These are phyloP conservation scores for Solanum clarkiae DNA, from an alignment of 257 asterid species.

Conservation along the genomic window DNA sequence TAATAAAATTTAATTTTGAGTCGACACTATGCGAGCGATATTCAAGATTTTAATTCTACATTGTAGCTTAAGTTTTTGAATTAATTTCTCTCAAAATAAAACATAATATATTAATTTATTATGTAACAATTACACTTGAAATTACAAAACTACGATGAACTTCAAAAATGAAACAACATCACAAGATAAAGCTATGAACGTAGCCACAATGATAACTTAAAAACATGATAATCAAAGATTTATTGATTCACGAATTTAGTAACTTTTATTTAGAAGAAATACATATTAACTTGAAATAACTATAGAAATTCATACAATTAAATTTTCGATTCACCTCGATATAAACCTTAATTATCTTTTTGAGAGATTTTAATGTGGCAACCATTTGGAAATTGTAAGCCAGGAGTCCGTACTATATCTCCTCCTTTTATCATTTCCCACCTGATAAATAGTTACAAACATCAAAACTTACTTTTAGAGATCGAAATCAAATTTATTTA, in stretches of 20 bases:
- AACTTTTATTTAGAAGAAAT: background rate
- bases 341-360: conserved; percentile 1
- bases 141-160: too few species aligned
- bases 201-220: background rate
- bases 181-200: background rate
- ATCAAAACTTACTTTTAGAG: background rate
- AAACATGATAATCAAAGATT: background rate
- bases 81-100: too few species aligned
- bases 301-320: background rate
- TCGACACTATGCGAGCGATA: too few species aligned
- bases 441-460: conserved; percentile 15
- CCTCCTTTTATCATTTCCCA: conserved; percentile 59
- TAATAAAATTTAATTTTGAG: too few species aligned
- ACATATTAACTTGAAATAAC: too few species aligned
- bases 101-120: too few species aligned
- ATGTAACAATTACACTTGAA: too few species aligned
- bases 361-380: conserved; percentile 34
- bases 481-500: background rate
- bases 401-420: conserved; percentile 60
- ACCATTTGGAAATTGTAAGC: conserved; percentile 78
- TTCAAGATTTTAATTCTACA: too few species aligned
- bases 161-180: background rate
- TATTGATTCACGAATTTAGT: background rate
- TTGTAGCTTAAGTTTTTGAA: too few species aligned
- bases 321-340: background rate